Base-by-base conservation (phyloP, 441 rosid species). In the Manihot esculenta region DNA sequence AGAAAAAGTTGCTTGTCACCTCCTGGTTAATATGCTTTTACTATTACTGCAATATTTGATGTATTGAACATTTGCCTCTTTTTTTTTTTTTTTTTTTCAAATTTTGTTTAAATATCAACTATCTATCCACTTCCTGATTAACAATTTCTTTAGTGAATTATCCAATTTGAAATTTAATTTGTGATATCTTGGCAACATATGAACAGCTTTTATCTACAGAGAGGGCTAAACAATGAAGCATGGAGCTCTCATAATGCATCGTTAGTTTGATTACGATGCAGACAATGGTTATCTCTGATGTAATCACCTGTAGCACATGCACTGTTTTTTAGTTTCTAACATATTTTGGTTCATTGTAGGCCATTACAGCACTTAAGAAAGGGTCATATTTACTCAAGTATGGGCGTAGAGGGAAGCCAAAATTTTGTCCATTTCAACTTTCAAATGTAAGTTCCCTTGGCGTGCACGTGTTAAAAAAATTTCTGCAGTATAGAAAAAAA, bases 371-470 rank as follows among this genome's bases (percentile, higher is more conserved):
- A 50, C 81, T 84, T 45, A 84, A 82, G 81, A 84, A 84, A 75
- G 88, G 86, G 30, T 77, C 88, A 21, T 78, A 66, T 72, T 80
- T 84, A 77, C 88, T 84, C 7, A 84, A 84, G 72, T 84, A 82
- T 77, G 88, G 88, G 67, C 77, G 85, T 27, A 78, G 88, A 71
- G 85, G 88, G 70, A 84, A 82, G 78, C 88, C 88, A 60, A 84
- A 82, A 67, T 84, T 84, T 74, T 84, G 84, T 70, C 85, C 85
- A 2, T 84, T 84, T 77, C 78, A 81, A 73, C 88, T 82, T 50
- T 79, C 88, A 65, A 82, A 74, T 63, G 88, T 82, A 78, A 80
- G 85, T 69, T 50, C 23, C 54, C 54, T 67, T 30, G 48, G 17
- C 38, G 17, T 51, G 26, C 17, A 41, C 42, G 2, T 8, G 26